A percentile compares a stretch with the other conserved stretches of the same genome.
phyloP scores from a whole-genome alignment of 2,329 filamentous ascomycete species.

The Botrytis porri region DNA sequence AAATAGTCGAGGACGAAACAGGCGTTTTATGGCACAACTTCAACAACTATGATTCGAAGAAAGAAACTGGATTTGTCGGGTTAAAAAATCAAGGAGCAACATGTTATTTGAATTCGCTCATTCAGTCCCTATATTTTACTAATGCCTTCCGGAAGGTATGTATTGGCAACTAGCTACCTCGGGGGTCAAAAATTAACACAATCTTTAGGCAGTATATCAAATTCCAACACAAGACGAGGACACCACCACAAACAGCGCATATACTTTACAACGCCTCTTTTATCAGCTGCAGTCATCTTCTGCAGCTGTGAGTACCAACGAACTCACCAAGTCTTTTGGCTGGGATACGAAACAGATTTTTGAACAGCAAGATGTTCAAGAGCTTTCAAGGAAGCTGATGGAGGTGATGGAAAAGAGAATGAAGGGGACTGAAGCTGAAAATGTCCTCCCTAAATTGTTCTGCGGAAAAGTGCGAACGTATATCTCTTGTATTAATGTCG shows the following conservation, averaged over 20 bases:
- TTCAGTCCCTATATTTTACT: constrained; percentile 82
- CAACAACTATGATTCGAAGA: constrained; percentile 96
- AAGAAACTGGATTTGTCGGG: constrained; percentile 95
- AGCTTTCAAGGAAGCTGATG: constrained; percentile 94
- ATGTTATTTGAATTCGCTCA: constrained; percentile 80
- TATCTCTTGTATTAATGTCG: constrained; percentile 96
- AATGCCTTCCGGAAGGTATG: constrained; percentile 88
- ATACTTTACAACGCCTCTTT: constrained; percentile 89
- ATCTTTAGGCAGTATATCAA: constrained; percentile 79
- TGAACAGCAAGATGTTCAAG: constrained; percentile 97
- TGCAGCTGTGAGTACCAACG: constrained; percentile 80
- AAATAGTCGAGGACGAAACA: constrained; percentile 81
- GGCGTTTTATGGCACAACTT: constrained; percentile 91
- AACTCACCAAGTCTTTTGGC: constrained; percentile 93
- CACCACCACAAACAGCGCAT: constrained; percentile 81
- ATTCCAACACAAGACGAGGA: constrained; percentile 89
- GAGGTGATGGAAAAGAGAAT: constrained; percentile 95
- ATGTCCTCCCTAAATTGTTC: constrained; percentile 84
- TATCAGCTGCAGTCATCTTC: constrained; percentile 89
- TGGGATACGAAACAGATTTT: constrained; percentile 99
- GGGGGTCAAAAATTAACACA: constrained; percentile 21
- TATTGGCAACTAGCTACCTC: not conserved
- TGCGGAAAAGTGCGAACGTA: constrained; percentile 99
- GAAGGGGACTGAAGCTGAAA: constrained; percentile 93
- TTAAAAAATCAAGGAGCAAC: constrained; percentile 95